Conservation (phyloP, 2,329 filamentous ascomycete genomes). For the Aaosphaeria arxii region DNA sequence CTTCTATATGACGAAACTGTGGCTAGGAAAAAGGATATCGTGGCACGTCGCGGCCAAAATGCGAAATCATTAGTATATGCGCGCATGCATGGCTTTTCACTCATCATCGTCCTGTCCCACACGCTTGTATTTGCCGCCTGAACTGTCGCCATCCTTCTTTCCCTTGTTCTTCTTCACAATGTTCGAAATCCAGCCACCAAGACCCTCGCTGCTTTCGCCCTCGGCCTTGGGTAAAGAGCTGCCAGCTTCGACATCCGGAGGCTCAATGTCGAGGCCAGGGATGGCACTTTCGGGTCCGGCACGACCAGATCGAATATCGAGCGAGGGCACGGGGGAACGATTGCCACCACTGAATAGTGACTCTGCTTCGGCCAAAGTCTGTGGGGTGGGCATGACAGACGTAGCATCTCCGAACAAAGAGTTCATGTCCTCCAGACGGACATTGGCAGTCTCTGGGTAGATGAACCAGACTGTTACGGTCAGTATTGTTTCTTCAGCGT, state of each 20-base stretch:
- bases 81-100: slow-evolving; percentile 5
- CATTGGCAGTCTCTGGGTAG: slow-evolving; percentile 94
- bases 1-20: no score
- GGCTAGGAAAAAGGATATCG: slow-evolving; percentile 15
- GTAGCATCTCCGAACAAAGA: slow-evolving; percentile 90
- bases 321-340: slow-evolving; percentile 72
- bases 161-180: slow-evolving; percentile 58
- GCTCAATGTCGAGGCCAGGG: slow-evolving; percentile 77
- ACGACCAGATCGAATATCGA: slow-evolving; percentile 61
- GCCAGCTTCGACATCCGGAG: slow-evolving; percentile 61
- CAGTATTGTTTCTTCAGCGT: slow-evolving; percentile 7
- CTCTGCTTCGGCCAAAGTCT: slow-evolving; percentile 73
- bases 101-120: slow-evolving; percentile 44
- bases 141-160: slow-evolving; percentile 40
- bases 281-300: slow-evolving; percentile 65
- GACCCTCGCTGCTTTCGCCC: slow-evolving; percentile 48
- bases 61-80: slow-evolving; percentile 14
- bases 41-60: slow-evolving; percentile 17
- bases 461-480: slow-evolving; percentile 78
- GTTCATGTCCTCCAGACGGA: slow-evolving; percentile 96
- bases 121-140: slow-evolving; percentile 45
- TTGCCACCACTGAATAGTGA: slow-evolving; percentile 67
- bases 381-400: slow-evolving; percentile 76
- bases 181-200: slow-evolving; percentile 68
- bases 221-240: slow-evolving; percentile 37